Evolutionary conservation across 2,329 filamentous ascomycete species (phyloP), one percentile per base, ranked within the genome.

Genomic region (Hortaea werneckii): DNA sequence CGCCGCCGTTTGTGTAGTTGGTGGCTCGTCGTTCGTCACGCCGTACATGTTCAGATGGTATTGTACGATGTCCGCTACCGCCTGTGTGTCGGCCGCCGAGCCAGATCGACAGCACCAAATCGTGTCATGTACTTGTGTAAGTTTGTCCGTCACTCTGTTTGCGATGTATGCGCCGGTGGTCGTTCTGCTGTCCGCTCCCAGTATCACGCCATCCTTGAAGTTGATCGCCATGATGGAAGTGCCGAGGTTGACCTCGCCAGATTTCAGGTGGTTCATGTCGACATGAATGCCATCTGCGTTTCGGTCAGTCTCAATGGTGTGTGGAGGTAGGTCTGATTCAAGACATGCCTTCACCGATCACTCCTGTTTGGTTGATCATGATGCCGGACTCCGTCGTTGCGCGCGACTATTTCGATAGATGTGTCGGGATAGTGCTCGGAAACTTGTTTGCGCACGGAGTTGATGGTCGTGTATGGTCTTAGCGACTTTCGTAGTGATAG

Each of bases 171-270:
- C 82, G 61, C 92, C 92, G 45, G 90, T 98, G 40, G 92, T 98
- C 56, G 92, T 98, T 74, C 92, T 82, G 63, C 88, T 95, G 70
- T 98, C 92, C 60, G 92, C 92, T 55, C 92, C 86, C 81, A 98
- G 78, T 70, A 98, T 96, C 49, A 98, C 92, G 52, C 92, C 92
- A 62, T 95, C 89, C 67, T 92, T 92, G 80, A 98, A 98, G 63
- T 94, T 96, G 67, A 96, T 89, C 51, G 92, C 92, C 92, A 98
- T 98, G 67, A 98, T 96, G 46, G 92, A 96, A 52, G 92, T 98
- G 74, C 92, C 92, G 60, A 98, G 76, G 73, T 98, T 98, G 67
- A 98, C 90, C 75, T 98, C 92, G 52, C 92, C 92, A 71, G 88
- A 92, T 82, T 98, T 98, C 69, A 98, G 74, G 64, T 92, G 84